Evolutionary conservation across 2,329 filamentous ascomycete species (phyloP), one percentile per base, ranked within the genome.

Genomic region (Plenodomus tracheiphilus): DNA sequence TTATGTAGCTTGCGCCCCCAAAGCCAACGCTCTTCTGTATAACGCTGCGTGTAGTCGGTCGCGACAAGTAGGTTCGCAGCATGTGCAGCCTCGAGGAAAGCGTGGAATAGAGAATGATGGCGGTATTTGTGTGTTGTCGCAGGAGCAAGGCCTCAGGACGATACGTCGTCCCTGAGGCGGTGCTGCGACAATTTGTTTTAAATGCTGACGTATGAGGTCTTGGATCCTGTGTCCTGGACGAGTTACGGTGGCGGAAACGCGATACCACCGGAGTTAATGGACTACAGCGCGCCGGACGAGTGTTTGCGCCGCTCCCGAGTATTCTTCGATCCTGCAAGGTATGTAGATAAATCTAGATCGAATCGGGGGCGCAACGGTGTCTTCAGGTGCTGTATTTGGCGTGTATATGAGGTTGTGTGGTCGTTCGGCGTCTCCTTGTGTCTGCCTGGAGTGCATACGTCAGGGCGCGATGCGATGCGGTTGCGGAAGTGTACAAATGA

Each of bases 31-130:
- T 66, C 46, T 55, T 68, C 13, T 58, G 57, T 13, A 69, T 17
- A 13, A 57, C 49, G 13, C 56, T 53, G 16, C 60, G 53, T 40
- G 64, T 56, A 46, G 41, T 55, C n/a, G 61, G 58, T 44, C 62
- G 58, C 9, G 58, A 41, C 20, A 67, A 22, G 42, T 62, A 63
- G 19, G 54, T 56, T 58, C 68, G 65, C 57, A 72, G 65, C 67
- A 67, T 58, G 50, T 64, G 68, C 59, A 71, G 62, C 61, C 68
- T 69, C 58, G 39, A 41, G 36, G 7, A 44, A 30, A 28, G 49
- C 56, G 22, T 58, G 49, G 64, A 50, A 54, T 58, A 55, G 56
- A 61, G 58, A 72, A 77, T 70, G 44, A 65, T 74, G 68, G 65
- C 61, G 59, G 49, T 58, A 43, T 49, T 53, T 45, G 48, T 18